Evolutionary conservation across 495 filamentous ascomycete genomes (phyloP).

Genomic region (Bryoglossum gracile): DNA sequence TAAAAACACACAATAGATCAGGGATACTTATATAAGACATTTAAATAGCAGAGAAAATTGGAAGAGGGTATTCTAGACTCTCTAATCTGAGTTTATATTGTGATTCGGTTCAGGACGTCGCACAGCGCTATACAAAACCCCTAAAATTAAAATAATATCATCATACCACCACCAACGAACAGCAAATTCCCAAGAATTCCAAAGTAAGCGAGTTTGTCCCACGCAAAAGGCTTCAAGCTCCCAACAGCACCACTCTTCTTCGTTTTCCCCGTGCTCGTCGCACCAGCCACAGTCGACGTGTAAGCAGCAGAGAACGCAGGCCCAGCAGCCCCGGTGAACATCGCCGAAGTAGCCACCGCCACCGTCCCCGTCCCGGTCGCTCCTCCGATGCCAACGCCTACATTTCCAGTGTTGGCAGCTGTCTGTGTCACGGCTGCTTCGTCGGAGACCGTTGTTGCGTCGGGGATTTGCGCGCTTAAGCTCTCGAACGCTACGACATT

Average conservation of each 20-base stretch:
- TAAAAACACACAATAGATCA: too few relatives aligned
- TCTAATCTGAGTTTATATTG: too few relatives aligned
- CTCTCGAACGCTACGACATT: conserved; percentile 38
- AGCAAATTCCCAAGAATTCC: neutral
- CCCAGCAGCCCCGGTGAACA: neutral
- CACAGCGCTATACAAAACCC: too few relatives aligned
- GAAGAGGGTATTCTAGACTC: too few relatives aligned
- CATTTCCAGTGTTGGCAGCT: neutral
- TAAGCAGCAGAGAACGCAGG: neutral
- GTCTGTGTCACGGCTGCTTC: neutral
- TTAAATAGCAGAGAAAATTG: too few relatives aligned
- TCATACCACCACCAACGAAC: neutral
- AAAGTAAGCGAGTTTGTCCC: neutral
- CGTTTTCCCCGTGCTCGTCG: neutral
- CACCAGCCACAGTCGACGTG: neutral
- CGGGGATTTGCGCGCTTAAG: neutral
- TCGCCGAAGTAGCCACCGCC: neutral
- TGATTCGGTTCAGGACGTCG: too few relatives aligned
- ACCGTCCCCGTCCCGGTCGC: neutral
- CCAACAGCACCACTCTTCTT: neutral
- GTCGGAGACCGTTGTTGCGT: neutral
- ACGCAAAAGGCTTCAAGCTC: neutral
- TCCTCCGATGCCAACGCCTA: neutral
- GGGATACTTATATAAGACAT: too few relatives aligned
- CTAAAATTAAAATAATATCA: too few relatives aligned